These are phyloP conservation scores for Geotrichum bryndzae DNA, from an alignment of 1,139 yeast genomes.

Conservation along the genomic window DNA sequence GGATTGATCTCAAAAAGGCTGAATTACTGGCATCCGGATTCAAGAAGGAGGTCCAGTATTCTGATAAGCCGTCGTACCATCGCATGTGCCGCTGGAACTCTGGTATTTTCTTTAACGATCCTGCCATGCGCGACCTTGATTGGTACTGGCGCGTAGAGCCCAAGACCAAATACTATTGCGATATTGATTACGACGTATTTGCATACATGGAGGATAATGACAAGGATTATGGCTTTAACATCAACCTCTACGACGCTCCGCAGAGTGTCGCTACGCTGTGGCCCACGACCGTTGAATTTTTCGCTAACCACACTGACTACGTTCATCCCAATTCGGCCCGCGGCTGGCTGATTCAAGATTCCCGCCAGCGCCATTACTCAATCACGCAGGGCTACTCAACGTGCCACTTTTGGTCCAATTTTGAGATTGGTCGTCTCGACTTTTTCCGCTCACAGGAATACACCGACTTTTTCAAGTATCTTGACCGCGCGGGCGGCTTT, in stretches of 20 bases:
- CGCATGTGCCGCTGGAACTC: slow-evolving; percentile 77
- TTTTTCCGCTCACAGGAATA: slow-evolving; percentile 67
- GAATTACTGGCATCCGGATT: slow-evolving; percentile 40
- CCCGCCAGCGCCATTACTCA: slow-evolving; percentile 40
- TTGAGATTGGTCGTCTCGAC: slow-evolving; percentile 76
- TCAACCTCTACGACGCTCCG: slow-evolving; percentile 63
- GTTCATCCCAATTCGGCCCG: slow-evolving; percentile 62
- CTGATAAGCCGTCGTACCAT: slow-evolving; percentile 58
- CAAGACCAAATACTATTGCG: slow-evolving; percentile 58
- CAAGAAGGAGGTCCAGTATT: slow-evolving; percentile 54
- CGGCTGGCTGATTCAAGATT: slow-evolving; percentile 60
- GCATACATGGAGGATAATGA: slow-evolving; percentile 60
- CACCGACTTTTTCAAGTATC: slow-evolving; percentile 52
- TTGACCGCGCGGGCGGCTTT: slow-evolving; percentile 70
- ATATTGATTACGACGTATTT: slow-evolving; percentile 69
- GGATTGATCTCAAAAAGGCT: slow-evolving; percentile 43
- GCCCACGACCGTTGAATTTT: slow-evolving; percentile 60
- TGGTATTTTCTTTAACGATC: slow-evolving; percentile 56
- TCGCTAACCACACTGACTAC: slow-evolving; percentile 52
- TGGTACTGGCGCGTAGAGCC: slow-evolving; percentile 85
- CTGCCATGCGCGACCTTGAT: slow-evolving; percentile 47
- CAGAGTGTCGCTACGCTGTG: slow-evolving; percentile 57
- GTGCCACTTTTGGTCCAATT: slow-evolving; percentile 85
- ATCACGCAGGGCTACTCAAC: slow-evolving; percentile 67
- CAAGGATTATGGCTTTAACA: slow-evolving; percentile 64